Base-by-base conservation (phyloP, 208 protist genomes). In the Trichomonas gallinae region DNA sequence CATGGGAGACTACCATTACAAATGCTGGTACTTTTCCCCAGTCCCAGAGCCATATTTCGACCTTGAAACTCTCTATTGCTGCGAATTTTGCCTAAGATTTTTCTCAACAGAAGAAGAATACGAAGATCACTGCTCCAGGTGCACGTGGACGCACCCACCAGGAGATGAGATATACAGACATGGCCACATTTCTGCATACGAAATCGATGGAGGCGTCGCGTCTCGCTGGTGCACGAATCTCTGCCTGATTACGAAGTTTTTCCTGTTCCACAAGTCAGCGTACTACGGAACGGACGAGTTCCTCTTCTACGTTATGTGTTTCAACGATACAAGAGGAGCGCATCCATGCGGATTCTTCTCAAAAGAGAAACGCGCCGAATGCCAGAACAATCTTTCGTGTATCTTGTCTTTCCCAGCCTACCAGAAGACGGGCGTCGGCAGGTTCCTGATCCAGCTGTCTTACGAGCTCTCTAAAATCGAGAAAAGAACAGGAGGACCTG, bases 251-350 rank as follows among this genome's bases (percentile, higher is more conserved):
- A 98, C 99, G 0, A 99, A 99, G 97, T 98, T 99, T 0, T 99
- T 99, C 97, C 97, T 99, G 0, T 99, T 99, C 97, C 99, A 99
- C 98, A 99, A 99, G 98, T 99, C 99, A 0, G 98, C 99, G 2
- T 99, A 99, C 97, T 99, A 99, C 97, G 99, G 99, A 97, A 99
- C 99, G 58, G 99, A 99, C 13, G 99, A 99, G 0, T 99, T 99
- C 97, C 97, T 99, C 17, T 99, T 99, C 97, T 99, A 99, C 97
- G 98, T 99, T 13, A 97, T 99, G 91, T 99, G 98, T 82, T 98
- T 98, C 63, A 97, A 98, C 49, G 98, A 99, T 97, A 97, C 98
- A 17, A 96, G 98, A 89, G 99, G 99, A 23, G 98, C 98, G 82
- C 98, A 99, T 97, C 98, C 97, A 58, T 98, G 99, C 34, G 99